phyloP scores from a whole-genome alignment of 495 filamentous ascomycete genomes.

The Penicillium lagena region DNA sequence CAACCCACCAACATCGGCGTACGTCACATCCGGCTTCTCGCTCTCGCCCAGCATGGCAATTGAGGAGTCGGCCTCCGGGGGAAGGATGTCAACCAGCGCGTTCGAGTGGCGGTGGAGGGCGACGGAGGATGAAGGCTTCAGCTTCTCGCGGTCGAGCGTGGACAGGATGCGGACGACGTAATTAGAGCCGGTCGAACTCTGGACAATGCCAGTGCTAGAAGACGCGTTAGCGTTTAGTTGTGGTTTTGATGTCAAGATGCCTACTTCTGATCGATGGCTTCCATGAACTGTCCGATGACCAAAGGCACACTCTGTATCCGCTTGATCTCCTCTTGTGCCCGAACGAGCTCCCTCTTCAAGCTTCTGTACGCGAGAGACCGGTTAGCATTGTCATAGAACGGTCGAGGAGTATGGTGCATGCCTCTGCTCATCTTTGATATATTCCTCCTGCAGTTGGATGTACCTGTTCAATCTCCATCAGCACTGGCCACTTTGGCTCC shows the following conservation, averaged over 20 bases:
- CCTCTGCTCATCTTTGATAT: slow-evolving; percentile 99
- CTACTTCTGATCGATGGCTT: slow-evolving; percentile 99
- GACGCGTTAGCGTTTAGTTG: slow-evolving; percentile 16
- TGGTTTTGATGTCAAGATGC: slow-evolving; percentile 4
- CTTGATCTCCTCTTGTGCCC: slow-evolving; percentile 99
- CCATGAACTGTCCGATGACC: slow-evolving; percentile 99
- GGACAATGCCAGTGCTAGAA: slow-evolving; percentile 89
- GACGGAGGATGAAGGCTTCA: slow-evolving; percentile 96
- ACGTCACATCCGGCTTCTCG: slow-evolving; percentile 98
- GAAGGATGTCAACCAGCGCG: slow-evolving; percentile 95
- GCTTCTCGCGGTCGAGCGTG: slow-evolving; percentile 93
- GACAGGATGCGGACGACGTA: slow-evolving; percentile 98
- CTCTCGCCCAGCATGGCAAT: slow-evolving; percentile 96
- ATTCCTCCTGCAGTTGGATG: slow-evolving; percentile 97
- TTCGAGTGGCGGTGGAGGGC: slow-evolving; percentile 97
- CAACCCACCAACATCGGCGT: slow-evolving; percentile 93
- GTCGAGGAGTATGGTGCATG: slow-evolving; percentile 19
- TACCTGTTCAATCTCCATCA: slow-evolving; percentile 52
- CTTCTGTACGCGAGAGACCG: slow-evolving; percentile 48
- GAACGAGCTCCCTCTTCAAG: slow-evolving; percentile 92
- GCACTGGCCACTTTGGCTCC: slow-evolving; percentile 2
- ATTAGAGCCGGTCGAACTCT: slow-evolving; percentile 96
- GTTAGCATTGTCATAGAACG: too few relatives aligned
- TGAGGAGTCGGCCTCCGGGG: slow-evolving; percentile 94
- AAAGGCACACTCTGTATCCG: slow-evolving; percentile 96